phyloP scores from a whole-genome alignment of 1,284 basidiomycete species.

The Papiliotrema laurentii region DNA sequence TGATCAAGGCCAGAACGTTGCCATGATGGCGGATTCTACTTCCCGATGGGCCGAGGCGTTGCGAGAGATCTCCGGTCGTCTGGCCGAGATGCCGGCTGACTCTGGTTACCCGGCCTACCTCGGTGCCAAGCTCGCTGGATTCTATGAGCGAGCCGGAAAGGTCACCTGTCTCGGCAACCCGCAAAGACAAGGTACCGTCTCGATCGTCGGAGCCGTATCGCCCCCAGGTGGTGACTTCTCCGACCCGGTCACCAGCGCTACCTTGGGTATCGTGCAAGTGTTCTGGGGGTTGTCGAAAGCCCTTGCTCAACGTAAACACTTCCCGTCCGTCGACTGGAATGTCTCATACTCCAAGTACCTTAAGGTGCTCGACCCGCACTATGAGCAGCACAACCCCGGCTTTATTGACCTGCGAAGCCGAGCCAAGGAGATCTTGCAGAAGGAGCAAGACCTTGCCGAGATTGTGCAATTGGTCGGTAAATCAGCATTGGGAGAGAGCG shows the following conservation, averaged over 20 bases:
- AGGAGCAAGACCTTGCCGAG: conserved; percentile 97
- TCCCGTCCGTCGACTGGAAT: conserved; percentile 99
- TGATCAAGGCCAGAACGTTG: conserved; percentile 94
- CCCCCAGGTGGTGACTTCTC: conserved; percentile 99
- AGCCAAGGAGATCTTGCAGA: conserved; percentile 95
- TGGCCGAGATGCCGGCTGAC: conserved; percentile 99
- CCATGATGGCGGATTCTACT: conserved; percentile 99
- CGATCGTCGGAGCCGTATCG: conserved; percentile 97
- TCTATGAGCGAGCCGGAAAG: conserved; percentile 99
- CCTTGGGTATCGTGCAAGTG: conserved; percentile 97
- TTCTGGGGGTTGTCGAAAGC: conserved; percentile 56
- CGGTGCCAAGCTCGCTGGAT: conserved; percentile 89
- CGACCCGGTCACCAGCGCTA: conserved; percentile 95
- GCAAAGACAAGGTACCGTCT: conserved; percentile 83
- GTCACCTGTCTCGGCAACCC: conserved; percentile 90
- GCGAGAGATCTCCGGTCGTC: conserved; percentile 97
- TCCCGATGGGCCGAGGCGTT: conserved; percentile 99
- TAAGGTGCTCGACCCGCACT: conserved; percentile 89
- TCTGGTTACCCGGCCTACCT: conserved; percentile 98
- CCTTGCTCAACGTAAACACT: conserved; percentile 87
- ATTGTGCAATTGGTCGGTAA: conserved; percentile 99
- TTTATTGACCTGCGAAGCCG: conserved; percentile 88
- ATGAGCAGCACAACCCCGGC: conserved; percentile 83
- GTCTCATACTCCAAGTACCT: conserved; percentile 98
- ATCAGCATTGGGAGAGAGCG: conserved; percentile 91